Evolutionary conservation across 371 early-diverging fungal genomes (phyloP).

Genomic region (Mucor plumbeus): DNA sequence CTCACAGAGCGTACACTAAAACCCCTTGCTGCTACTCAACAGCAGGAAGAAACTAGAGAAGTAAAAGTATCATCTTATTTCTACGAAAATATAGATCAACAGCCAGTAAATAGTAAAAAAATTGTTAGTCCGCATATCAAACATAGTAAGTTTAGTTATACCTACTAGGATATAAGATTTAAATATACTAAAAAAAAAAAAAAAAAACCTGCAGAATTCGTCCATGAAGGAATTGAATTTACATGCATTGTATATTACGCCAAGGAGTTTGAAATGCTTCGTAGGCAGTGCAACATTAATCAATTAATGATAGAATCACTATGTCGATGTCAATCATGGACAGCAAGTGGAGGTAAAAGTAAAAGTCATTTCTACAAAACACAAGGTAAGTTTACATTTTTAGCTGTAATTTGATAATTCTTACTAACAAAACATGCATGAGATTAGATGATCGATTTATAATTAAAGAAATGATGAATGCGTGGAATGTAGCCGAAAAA

Average conservation of each 20-base stretch:
- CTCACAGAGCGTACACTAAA: constrained; percentile 20
- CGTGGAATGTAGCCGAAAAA: constrained; percentile 78
- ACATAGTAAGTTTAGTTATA: constrained; percentile 35
- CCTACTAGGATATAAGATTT: not conserved
- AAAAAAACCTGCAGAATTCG: constrained; percentile 55
- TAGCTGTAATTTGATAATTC: too few relatives aligned
- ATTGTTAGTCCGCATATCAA: constrained; percentile 44
- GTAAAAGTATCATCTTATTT: constrained; percentile 34
- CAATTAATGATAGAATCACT: constrained; percentile 79
- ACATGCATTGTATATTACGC: constrained; percentile 87
- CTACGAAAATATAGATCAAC: constrained; percentile 12
- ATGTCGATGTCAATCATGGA: constrained; percentile 79
- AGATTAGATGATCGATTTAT: constrained; percentile 79
- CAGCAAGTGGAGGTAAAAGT: constrained; percentile 85
- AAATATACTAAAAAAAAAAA: too few relatives aligned
- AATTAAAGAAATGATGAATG: constrained; percentile 84
- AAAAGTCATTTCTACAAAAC: constrained; percentile 67
- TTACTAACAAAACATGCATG: not conserved
- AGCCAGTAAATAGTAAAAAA: not conserved
- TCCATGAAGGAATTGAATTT: constrained; percentile 73
- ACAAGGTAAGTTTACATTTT: constrained; percentile 46
- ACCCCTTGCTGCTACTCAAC: constrained; percentile 15
- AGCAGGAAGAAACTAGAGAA: constrained; percentile 28
- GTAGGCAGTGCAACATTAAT: constrained; percentile 80
- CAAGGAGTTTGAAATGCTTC: constrained; percentile 84